A percentile compares a stretch with the other conserved stretches of the same genome.
phyloP scores from a whole-genome alignment of 306 rosid species.

The Trifolium pratense region DNA sequence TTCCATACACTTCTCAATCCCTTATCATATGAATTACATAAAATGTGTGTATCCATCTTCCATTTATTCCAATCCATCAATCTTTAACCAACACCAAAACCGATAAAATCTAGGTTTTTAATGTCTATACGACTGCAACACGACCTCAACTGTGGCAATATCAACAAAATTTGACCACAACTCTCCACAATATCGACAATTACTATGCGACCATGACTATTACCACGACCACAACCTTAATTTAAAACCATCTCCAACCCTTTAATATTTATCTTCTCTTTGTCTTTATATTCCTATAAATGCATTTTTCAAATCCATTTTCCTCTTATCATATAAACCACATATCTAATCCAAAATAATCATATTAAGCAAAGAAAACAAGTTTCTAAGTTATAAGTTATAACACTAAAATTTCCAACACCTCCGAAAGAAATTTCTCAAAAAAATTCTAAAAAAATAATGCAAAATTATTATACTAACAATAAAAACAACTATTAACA shows the following conservation, averaged over 20 bases:
- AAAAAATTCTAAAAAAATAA: not conserved
- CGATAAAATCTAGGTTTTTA: not conserved
- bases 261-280: not conserved
- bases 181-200: not conserved
- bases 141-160: not conserved
- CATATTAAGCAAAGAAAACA: conserved; percentile 7
- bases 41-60: not conserved
- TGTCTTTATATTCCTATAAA: conserved; percentile 11
- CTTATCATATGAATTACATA: conserved; percentile 1
- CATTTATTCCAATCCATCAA: conserved; percentile 2
- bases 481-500: not conserved
- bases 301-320: conserved; percentile 5
- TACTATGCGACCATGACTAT: not conserved
- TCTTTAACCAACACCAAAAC: no score
- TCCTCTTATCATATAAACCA: conserved; percentile 8
- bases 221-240: not conserved
- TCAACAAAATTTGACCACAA: not conserved
- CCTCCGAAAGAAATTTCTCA: not conserved
- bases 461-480: not conserved
- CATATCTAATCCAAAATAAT: not conserved
- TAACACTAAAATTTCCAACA: conserved; percentile 24
- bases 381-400: not conserved
- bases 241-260: not conserved
- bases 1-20: conserved; percentile 15
- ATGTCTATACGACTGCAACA: not conserved